Conservation (phyloP, 169 alveolate genomes). For the Sarcocystis neurona region DNA sequence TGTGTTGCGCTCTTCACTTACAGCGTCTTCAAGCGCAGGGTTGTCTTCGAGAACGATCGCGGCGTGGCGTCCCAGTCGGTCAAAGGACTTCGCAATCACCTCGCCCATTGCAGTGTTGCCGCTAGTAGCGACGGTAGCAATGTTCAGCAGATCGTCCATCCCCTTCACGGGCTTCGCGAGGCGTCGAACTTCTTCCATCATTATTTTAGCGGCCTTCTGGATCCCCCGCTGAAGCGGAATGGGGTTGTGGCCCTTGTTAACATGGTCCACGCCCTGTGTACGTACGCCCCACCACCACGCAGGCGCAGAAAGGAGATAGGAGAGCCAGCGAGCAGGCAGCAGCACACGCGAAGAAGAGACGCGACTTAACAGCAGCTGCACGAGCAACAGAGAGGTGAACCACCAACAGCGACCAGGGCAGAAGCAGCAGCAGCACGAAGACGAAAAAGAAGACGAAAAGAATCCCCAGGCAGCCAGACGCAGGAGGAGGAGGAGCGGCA, state of each 20-base stretch:
- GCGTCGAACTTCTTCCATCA: slow-evolving; percentile 81
- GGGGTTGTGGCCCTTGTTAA: slow-evolving; percentile 86
- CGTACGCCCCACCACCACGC: neutral
- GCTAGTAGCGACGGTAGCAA: slow-evolving; percentile 89
- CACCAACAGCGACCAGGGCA: too few relatives aligned
- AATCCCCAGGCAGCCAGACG: too few relatives aligned
- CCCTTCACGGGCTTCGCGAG: slow-evolving; percentile 84
- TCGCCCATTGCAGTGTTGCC: slow-evolving; percentile 85
- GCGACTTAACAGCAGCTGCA: too few relatives aligned
- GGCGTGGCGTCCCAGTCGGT: slow-evolving; percentile 86
- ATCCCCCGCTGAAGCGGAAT: slow-evolving; percentile 86
- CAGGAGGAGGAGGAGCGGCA: too few relatives aligned
- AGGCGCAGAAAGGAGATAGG: too few relatives aligned
- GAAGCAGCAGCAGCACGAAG: too few relatives aligned
- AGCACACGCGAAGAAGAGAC: too few relatives aligned
- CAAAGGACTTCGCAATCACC: slow-evolving; percentile 85
- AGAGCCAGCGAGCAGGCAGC: too few relatives aligned
- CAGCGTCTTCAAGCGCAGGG: slow-evolving; percentile 84
- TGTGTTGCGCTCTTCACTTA: too few relatives aligned
- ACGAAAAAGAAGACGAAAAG: too few relatives aligned
- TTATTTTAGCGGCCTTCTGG: slow-evolving; percentile 81
- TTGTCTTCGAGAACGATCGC: slow-evolving; percentile 85
- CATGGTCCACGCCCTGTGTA: slow-evolving; percentile 82
- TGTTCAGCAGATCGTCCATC: slow-evolving; percentile 79
- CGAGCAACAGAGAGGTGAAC: too few relatives aligned